phyloP scores from a whole-genome alignment of 2,329 filamentous ascomycete genomes.

The Arachnopeziza araneosa region DNA sequence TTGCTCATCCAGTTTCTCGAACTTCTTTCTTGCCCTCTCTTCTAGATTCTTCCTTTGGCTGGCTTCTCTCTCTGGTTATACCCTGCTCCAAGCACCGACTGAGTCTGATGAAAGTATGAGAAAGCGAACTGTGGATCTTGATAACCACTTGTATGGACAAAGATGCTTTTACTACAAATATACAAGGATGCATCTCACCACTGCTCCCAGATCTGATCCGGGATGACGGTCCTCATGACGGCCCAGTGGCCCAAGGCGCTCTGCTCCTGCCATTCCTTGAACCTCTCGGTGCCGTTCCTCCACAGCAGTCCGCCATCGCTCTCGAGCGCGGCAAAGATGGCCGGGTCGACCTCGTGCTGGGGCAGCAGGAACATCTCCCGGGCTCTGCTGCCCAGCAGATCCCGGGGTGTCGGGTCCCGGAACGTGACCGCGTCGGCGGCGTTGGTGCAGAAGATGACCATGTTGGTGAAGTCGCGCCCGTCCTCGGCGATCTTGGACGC shows the following conservation, averaged over 20 bases:
- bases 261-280: conserved; percentile 66
- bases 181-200: conserved; percentile 53
- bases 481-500: conserved; percentile 41
- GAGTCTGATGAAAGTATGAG: too few relatives aligned
- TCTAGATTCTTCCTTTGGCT: too few relatives aligned
- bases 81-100: too few relatives aligned
- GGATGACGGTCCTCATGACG: conserved; percentile 83
- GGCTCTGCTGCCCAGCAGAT: conserved; percentile 68
- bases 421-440: conserved; percentile 48
- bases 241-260: conserved; percentile 83
- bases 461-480: conserved; percentile 78
- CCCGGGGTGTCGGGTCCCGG: conserved; percentile 54
- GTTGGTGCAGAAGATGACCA: conserved; percentile 79
- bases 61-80: background rate
- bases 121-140: too few relatives aligned
- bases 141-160: background rate
- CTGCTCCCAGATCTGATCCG: conserved; percentile 73
- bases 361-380: conserved; percentile 68
- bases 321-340: conserved; percentile 10
- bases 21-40: too few relatives aligned
- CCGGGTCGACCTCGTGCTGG: conserved; percentile 55
- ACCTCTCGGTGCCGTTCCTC: conserved; percentile 56
- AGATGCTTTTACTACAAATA: background rate
- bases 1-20: too few relatives aligned
- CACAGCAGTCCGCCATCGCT: conserved; percentile 43